Base-by-base conservation (phyloP, 2,329 filamentous ascomycete species). In the Moelleriella libera region DNA sequence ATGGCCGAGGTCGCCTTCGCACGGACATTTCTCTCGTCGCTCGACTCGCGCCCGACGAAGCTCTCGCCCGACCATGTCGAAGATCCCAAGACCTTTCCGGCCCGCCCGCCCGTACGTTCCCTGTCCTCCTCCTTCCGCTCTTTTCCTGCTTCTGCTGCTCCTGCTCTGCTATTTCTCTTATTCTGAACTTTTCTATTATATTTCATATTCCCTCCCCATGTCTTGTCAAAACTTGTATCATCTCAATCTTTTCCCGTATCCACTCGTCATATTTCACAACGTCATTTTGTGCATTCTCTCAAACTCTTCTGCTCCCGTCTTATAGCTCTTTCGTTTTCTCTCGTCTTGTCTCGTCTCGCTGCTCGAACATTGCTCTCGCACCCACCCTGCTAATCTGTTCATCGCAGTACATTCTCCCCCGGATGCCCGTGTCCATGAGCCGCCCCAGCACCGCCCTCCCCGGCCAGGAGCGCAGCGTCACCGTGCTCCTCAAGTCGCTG, bases 21-120 rank as follows among this genome's bases (percentile, higher is more conserved):
- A 56, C 88, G 85, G 66, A 74, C 79, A 32, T 96, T 94, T 66
- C 80, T 98, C 55, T 72, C 81, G 46, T 76, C 80, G 28, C 78
- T 97, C 52, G 88, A 94, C 66, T 77, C 80, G 51, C 81, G 83
- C 45, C 84, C 88, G 6, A 65, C 81, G 57, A 94, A 89, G 71
- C 77, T 97, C 53, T 80, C 83, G n/a, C 72, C 85, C 53, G 88
- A 97, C 64, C 85, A 96, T 78, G 82, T 94, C 64, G 86, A 90
- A 66, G 87, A 96, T 60, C 80, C 87, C 45, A 82, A 81, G 57
- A 79, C 75, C 54, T 89, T 90, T 62, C 84, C 86, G 29, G 71
- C 84, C 30, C 80, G 85, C 52, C 74, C 80, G 54, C 83, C 88
- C 12, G 90, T 96, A 76, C 37, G 60, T 54, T 4, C 8, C 14